A percentile compares a stretch with the other conserved stretches of the same genome.
phyloP scores from a whole-genome alignment of 306 rosid species.

The Quercus aquifolioides region DNA sequence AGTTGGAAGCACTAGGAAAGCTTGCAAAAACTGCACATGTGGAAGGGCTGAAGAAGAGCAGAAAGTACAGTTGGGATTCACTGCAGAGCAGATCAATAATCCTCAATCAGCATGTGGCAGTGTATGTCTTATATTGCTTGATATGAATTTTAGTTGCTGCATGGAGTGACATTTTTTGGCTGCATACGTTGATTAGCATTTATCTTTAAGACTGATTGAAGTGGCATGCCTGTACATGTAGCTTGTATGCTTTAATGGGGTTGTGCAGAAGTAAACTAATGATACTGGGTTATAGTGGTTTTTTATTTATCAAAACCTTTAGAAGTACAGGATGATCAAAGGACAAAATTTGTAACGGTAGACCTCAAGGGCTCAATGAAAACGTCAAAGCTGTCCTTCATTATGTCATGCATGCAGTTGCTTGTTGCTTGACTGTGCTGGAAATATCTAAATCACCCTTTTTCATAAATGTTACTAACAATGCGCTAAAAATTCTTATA shows the following conservation, averaged over 20 bases:
- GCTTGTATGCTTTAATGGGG: not conserved
- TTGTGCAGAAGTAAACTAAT: not conserved
- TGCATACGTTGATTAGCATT: not conserved
- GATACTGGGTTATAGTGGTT: not conserved
- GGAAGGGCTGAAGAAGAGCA: conserved; percentile 95
- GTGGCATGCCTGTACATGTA: not conserved
- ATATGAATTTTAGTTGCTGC: not conserved
- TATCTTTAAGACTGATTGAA: not conserved
- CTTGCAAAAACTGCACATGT: conserved; percentile 89
- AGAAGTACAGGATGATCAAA: not conserved
- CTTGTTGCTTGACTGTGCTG: not conserved
- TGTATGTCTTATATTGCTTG: conserved; percentile 38
- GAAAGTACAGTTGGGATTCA: conserved; percentile 63
- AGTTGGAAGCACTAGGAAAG: conserved; percentile 81
- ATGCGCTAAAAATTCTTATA: conserved; percentile 29
- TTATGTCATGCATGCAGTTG: not conserved
- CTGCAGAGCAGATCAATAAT: conserved; percentile 66
- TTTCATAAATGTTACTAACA: not conserved
- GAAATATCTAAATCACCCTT: not conserved
- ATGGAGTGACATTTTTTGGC: not conserved
- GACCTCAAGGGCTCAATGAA: not conserved
- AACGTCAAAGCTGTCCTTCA: not conserved
- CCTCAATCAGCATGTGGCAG: conserved; percentile 95
- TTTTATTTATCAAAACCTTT: not conserved
- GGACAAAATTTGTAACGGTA: not conserved